These are phyloP conservation scores for Lodderomyces pseudojiufengensis DNA, from an alignment of 1,139 yeast species.

Conservation along the genomic window DNA sequence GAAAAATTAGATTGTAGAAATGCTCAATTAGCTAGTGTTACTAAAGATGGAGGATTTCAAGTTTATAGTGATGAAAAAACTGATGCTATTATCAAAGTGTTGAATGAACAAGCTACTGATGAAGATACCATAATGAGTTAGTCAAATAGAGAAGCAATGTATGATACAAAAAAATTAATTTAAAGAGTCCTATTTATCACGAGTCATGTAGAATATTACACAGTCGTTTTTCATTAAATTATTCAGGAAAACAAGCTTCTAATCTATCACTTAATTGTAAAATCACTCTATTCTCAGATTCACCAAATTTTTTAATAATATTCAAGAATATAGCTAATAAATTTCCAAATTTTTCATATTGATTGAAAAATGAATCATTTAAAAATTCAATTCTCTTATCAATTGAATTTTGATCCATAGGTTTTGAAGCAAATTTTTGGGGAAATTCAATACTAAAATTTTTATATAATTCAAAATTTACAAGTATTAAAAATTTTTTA, in stretches of 20 bases:
- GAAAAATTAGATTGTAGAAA: constrained; percentile 94
- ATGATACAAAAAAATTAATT: not conserved
- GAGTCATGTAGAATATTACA: constrained; percentile 2
- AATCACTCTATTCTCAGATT: constrained; percentile 58
- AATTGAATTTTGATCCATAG: constrained; percentile 37
- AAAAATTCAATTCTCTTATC: constrained; percentile 42
- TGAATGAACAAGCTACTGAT: constrained; percentile 65
- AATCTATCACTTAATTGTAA: constrained; percentile 51
- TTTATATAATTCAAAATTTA: constrained; percentile 45
- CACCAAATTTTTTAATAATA: constrained; percentile 57
- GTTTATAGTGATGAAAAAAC: constrained; percentile 83
- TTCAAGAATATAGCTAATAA: constrained; percentile 52
- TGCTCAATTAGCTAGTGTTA: constrained; percentile 93
- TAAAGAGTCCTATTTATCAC: constrained; percentile 3
- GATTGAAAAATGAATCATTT: constrained; percentile 46
- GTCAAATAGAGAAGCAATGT: not conserved
- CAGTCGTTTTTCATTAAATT: too few species aligned
- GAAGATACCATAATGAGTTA: constrained; percentile 18
- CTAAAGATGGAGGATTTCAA: constrained; percentile 80
- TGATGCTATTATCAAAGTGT: constrained; percentile 69
- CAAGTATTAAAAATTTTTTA: constrained; percentile 52
- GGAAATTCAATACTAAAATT: constrained; percentile 39
- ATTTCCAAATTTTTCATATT: constrained; percentile 53
- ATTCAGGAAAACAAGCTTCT: constrained; percentile 37
- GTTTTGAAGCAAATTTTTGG: constrained; percentile 30